Evolutionary conservation across 148 eudicot genomes (phyloP), one percentile per base, ranked within the genome.

Genomic region (Amaranthus cruentus): DNA sequence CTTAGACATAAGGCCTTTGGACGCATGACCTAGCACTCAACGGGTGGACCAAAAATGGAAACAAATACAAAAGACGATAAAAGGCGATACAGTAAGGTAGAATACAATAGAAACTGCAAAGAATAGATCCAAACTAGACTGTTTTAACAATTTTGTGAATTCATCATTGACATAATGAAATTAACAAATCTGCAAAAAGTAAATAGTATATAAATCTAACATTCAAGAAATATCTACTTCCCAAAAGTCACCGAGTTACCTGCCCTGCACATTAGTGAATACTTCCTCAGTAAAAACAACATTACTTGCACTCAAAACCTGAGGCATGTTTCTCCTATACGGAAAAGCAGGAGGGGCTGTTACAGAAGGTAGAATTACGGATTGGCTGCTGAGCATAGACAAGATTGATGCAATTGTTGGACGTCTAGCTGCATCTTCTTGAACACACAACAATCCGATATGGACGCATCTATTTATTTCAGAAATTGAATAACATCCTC

Each of bases 401-500:
- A 76, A 14, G 2, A 80, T 56, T 2, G 75, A 47, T 0, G 79
- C 51, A 46, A 80, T 76, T 6, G 74, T 47, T 12, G 83, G 80
- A 6, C 81, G 78, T 43, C 61, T 65, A 6, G 48, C 55, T 43
- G 72, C 71, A 12, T 70, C 67, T 63, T 77, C 78, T 72, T 80
- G 83, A 58, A 76, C 53, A 44, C 80, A 76, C 69, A 73, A 44
- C 47, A 80, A 57, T 54, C 76, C 83, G 7, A 80, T 66, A 63
- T 76, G 83, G 15, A 80, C 61, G 55, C 76, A 76, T 68, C 77
- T 68, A 8, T 48, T 50, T 7, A 68, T 44, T 55, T 78, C 69
- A 10, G 10, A 38, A 0, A 6, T 62, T 21, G 73, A 68, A 21
- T 52, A 68, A 7, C 5, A 43, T 12, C 63, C 63, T 48, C 12